Percentiles rank a stretch among this genome's conserved stretches.
Evolutionary conservation across 2,329 filamentous ascomycete species (phyloP).

Genomic region (Byssochlamys sp.): DNA sequence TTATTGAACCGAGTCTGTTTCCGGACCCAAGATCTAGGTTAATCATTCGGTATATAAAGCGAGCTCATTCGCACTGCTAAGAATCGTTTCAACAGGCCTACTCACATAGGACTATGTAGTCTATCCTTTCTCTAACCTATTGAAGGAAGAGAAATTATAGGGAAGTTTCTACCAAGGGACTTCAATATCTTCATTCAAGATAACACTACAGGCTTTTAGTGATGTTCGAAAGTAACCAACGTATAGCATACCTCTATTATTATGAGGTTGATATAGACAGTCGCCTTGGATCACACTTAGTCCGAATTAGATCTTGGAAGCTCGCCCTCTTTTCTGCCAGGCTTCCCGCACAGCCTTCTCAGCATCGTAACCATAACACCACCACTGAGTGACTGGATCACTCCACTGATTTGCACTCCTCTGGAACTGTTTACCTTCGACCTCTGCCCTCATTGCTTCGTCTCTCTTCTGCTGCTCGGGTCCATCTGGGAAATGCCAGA

Average conservation of each 20-base stretch:
- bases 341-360: constrained; percentile 27
- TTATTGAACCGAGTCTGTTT: too few species aligned
- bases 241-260: neutral
- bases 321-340: constrained; percentile 11
- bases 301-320: neutral
- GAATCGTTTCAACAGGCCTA: too few species aligned
- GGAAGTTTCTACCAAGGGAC: too few species aligned
- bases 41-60: too few species aligned
- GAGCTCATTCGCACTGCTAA: too few species aligned
- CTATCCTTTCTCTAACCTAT: too few species aligned
- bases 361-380: constrained; percentile 43
- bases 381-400: constrained; percentile 38
- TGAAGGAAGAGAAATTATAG: too few species aligned
- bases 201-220: too few species aligned
- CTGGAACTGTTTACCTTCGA: constrained; percentile 26
- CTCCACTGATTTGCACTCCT: constrained; percentile 42
- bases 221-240: too few species aligned
- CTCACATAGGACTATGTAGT: too few species aligned
- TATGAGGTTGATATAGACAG: neutral
- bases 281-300: neutral
- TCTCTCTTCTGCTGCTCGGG: constrained; percentile 35
- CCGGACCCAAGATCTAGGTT: too few species aligned
- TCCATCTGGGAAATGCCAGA: constrained; percentile 42
- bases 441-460: constrained; percentile 33
- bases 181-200: too few species aligned